Conservation (phyloP, 768 basidiomycete genomes). For the Naematelia aurantialba region DNA sequence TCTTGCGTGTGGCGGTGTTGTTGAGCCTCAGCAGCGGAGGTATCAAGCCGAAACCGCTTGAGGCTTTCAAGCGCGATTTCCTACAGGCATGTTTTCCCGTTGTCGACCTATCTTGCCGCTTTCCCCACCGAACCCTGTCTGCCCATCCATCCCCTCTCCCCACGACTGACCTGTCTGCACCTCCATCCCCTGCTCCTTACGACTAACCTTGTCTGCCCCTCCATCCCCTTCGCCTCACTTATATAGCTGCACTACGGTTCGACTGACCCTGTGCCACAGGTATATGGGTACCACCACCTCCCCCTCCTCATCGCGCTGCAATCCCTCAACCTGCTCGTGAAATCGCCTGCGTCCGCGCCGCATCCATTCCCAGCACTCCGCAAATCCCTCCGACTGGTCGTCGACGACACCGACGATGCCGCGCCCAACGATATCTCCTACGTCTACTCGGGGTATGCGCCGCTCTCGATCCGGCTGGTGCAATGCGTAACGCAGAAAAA, state of each 20-base stretch:
- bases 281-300: constrained; percentile 62
- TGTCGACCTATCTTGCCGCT: not conserved
- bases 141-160: not conserved
- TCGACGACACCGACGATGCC: constrained; percentile 68
- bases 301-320: constrained; percentile 53
- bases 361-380: constrained; percentile 70
- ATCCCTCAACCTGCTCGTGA: constrained; percentile 55
- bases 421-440: constrained; percentile 88
- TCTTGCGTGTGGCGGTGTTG: constrained; percentile 77
- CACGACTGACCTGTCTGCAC: too few relatives aligned
- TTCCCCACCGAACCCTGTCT: not conserved
- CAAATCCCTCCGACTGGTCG: constrained; percentile 82
- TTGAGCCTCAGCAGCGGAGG: constrained; percentile 79
- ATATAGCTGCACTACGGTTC: not conserved
- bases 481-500: constrained; percentile 92
- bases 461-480: constrained; percentile 82
- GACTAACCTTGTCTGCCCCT: not conserved
- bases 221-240: not conserved
- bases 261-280: constrained; percentile 63
- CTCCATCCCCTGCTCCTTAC: not conserved
- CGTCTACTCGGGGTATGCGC: constrained; percentile 95
- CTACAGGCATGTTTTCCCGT: constrained; percentile 71
- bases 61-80: constrained; percentile 85
- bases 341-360: constrained; percentile 58
- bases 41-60: constrained; percentile 78